A percentile compares a stretch with the other conserved stretches of the same genome.
Conservation (phyloP, 805 yeast species). For the Hagleromyces aurorensis region DNA sequence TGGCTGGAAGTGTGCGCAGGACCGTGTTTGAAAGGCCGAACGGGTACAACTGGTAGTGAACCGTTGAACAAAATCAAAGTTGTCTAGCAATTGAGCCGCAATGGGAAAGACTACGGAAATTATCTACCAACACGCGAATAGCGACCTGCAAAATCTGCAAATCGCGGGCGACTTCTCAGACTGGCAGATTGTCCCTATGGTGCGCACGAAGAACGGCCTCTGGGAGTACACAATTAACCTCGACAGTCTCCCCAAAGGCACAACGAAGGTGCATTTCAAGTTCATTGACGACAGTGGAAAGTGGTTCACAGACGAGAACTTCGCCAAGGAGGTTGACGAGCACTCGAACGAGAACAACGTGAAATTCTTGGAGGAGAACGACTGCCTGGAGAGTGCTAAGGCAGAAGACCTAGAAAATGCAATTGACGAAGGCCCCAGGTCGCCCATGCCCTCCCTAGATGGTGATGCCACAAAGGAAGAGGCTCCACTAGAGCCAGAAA, state of each 20-base stretch:
- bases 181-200: constrained; percentile 27
- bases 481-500: constrained; percentile 24
- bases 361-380: constrained; percentile 7
- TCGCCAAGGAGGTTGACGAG: constrained; percentile 29
- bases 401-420: constrained; percentile 2
- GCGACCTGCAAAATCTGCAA: constrained; percentile 19
- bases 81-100: too few relatives aligned
- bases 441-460: constrained; percentile 21
- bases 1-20: too few relatives aligned
- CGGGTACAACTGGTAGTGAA: too few relatives aligned
- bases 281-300: constrained; percentile 22
- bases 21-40: too few relatives aligned
- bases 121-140: constrained; percentile 14
- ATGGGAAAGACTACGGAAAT: too few relatives aligned
- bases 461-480: constrained; percentile 3
- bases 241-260: constrained; percentile 13
- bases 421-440: constrained; percentile 19
- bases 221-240: constrained; percentile 27
- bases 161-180: constrained; percentile 34
- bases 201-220: constrained; percentile 6
- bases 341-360: constrained; percentile 35
- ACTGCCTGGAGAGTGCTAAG: constrained; percentile 1
- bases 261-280: constrained; percentile 19
- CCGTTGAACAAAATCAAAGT: too few relatives aligned
- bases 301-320: constrained; percentile 29